Percentiles rank a stretch among this genome's conserved stretches.
Evolutionary conservation across 306 rosid species (phyloP).

Genomic region (Calophaca sinica): DNA sequence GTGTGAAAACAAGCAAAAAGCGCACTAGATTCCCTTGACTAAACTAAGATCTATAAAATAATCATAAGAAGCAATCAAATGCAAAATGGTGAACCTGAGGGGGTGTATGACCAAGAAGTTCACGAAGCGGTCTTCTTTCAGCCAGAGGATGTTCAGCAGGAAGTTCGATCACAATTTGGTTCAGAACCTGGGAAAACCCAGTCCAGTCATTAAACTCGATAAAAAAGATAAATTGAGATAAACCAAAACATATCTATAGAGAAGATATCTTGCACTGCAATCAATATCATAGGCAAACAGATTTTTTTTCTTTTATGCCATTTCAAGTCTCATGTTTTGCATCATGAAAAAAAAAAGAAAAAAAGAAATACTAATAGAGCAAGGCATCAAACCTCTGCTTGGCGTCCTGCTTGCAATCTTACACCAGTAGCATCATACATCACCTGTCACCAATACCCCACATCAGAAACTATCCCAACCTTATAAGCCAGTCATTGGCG

Average conservation of each 20-base stretch:
- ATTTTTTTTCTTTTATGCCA: not conserved
- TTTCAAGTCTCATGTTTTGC: slow-evolving; percentile 33
- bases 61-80: slow-evolving; percentile 35
- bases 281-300: slow-evolving; percentile 31
- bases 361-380: slow-evolving; percentile 12
- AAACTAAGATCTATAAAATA: slow-evolving; percentile 30
- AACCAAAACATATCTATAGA: slow-evolving; percentile 32
- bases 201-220: slow-evolving; percentile 25
- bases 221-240: slow-evolving; percentile 21
- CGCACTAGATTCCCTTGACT: slow-evolving; percentile 12
- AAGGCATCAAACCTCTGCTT: slow-evolving; percentile 87
- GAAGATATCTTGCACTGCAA: not conserved
- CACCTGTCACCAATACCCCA: slow-evolving; percentile 69
- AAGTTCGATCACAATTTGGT: slow-evolving; percentile 96
- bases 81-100: slow-evolving; percentile 71
- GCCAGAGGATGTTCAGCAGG: slow-evolving; percentile 99
- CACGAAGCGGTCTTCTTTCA: slow-evolving; percentile 94
- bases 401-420: slow-evolving; percentile 98
- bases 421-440: slow-evolving; percentile 99
- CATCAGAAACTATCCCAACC: slow-evolving; percentile 50
- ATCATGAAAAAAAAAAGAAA: slow-evolving; percentile 10
- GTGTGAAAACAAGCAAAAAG: slow-evolving; percentile 22
- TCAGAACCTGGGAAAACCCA: slow-evolving; percentile 67
- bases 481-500: slow-evolving; percentile 27
- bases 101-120: slow-evolving; percentile 99